Evolutionary conservation across 148 eudicot genomes (phyloP), one percentile per base, ranked within the genome.

Genomic region (Chenopodium album): DNA sequence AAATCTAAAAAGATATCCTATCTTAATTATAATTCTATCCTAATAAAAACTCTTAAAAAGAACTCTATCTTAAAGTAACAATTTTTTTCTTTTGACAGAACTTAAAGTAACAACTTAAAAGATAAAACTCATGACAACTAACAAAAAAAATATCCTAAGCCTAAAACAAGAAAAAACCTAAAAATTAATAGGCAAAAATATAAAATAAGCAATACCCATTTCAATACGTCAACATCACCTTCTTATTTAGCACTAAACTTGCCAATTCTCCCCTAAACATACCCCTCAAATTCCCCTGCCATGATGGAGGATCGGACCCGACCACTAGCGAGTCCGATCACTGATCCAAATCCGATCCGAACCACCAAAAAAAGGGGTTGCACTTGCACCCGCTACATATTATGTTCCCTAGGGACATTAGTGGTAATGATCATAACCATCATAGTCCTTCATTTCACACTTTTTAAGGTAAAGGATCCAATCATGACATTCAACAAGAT

Each of bases 401-500:
- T 67, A 29, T 66, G 71, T 12, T 1, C 23, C 29, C 60, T 80
- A 1, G n/a, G 22, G 4, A 56, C 20, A 31, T 41, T 73, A 26
- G 0, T 80, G 1, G 0, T 63, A 3, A 3, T 41, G 2, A 13
- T 76, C 16, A 70, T 31, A n/a, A 31, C 37, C 47, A 14, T 77
- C 20, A 26, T 79, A 29, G 72, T 85, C 68, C 76, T 85, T 3
- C 1, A 19, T 10, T 75, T 82, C 1, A 77, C 78, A 2, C 26
- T 85, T 37, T 82, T 82, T 54, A 82, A 82, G 68, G 69, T 76
- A 2, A 82, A 32, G 60, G 75, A 76, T 1, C 79, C 79, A 31
- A 65, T 62, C 20, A 79, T 79, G 52, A 81, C 74, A 1, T 22
- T 84, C 12, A 84, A 78, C 84, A 78, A 78, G 48, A 76, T 31